A percentile compares a stretch with the other conserved stretches of the same genome.
Conservation (phyloP, 1,284 basidiomycete genomes). For the Malassezia restricta region DNA sequence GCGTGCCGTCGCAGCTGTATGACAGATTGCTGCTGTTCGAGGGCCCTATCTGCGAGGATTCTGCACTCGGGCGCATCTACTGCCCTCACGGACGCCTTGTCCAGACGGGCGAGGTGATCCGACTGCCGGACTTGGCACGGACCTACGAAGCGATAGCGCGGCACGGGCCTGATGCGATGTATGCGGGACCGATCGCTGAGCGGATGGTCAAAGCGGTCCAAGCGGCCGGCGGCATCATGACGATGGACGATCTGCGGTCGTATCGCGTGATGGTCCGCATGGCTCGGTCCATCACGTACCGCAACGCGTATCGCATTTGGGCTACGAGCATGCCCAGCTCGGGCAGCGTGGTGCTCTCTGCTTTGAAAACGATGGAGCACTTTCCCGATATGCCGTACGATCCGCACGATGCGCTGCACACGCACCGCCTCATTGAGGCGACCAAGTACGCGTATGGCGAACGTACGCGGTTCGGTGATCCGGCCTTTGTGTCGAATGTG, state of each 20-base stretch:
- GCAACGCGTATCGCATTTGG: constrained; percentile 62
- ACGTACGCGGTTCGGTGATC: constrained; percentile 47
- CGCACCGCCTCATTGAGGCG: constrained; percentile 48
- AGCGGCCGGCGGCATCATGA: constrained; percentile 61
- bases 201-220: constrained; percentile 59
- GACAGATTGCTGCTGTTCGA: constrained; percentile 41
- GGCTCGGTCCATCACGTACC: constrained; percentile 57
- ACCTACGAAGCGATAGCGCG: constrained; percentile 30
- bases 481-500: constrained; percentile 47
- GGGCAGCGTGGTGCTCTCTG: constrained; percentile 41
- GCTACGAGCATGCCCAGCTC: constrained; percentile 54
- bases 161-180: constrained; percentile 33
- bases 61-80: constrained; percentile 30
- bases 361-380: constrained; percentile 37
- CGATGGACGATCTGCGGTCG: constrained; percentile 57
- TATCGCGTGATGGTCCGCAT: constrained; percentile 56
- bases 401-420: constrained; percentile 26
- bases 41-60: constrained; percentile 43
- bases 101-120: constrained; percentile 49
- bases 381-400: constrained; percentile 23
- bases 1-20: constrained; percentile 29
- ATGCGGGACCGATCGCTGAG: constrained; percentile 62
- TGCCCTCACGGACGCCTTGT: constrained; percentile 31
- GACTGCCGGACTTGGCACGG: constrained; percentile 19
- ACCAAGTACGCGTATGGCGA: constrained; percentile 48